phyloP scores from a whole-genome alignment of 306 rosid genomes.

The Delonix regia region DNA sequence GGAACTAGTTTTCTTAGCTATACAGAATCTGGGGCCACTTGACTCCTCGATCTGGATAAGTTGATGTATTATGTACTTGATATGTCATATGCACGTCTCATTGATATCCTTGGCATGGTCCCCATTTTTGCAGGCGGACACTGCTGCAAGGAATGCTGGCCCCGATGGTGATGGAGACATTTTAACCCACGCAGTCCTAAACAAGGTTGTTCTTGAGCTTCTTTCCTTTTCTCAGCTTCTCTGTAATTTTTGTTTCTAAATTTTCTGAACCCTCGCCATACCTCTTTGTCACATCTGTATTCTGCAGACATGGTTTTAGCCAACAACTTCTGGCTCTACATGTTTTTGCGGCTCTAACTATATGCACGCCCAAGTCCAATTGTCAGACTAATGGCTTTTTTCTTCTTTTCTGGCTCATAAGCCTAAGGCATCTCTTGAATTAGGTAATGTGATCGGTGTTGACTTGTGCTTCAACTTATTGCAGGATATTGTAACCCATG shows the following conservation, averaged over 20 bases:
- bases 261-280: conserved; percentile 35
- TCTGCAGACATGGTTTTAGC: conserved; percentile 29
- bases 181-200: conserved; percentile 43
- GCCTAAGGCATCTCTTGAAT: conserved; percentile 20
- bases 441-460: conserved; percentile 34
- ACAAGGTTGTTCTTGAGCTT: conserved; percentile 51
- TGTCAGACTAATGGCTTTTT: conserved; percentile 20
- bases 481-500: neutral
- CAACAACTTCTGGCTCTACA: conserved; percentile 35
- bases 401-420: conserved; percentile 11
- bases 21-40: conserved; percentile 21
- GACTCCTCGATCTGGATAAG: conserved; percentile 21
- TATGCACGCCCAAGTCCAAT: conserved; percentile 12
- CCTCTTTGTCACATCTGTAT: conserved; percentile 44
- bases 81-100: conserved; percentile 38
- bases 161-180: conserved; percentile 54
- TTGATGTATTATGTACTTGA: conserved; percentile 29
- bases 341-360: conserved; percentile 34
- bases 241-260: conserved; percentile 36
- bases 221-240: conserved; percentile 49
- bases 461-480: neutral
- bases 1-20: neutral
- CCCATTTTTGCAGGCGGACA: conserved; percentile 57
- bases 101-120: conserved; percentile 48
- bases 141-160: conserved; percentile 41